A percentile compares a stretch with the other conserved stretches of the same genome.
Evolutionary conservation across 257 asterid species (phyloP).

Genomic region (Mentha longifolia): DNA sequence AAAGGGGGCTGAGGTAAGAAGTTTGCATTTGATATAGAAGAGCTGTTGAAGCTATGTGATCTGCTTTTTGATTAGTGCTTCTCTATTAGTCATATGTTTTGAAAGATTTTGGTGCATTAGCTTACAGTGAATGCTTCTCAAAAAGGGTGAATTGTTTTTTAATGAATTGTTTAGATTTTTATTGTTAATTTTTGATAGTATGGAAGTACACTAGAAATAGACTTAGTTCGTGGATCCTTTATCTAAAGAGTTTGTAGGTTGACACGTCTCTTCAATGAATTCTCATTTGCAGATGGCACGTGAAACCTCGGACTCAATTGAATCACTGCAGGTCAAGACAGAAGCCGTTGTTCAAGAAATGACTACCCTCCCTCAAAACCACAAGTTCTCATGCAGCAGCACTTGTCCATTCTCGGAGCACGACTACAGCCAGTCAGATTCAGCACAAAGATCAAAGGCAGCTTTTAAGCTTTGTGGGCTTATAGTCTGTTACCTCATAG

Average conservation of each 20-base stretch:
- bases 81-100: not conserved
- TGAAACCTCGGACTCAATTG: conserved; percentile 35
- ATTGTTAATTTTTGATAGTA: not conserved
- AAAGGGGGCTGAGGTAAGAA: conserved; percentile 24
- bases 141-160: not conserved
- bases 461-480: conserved; percentile 62
- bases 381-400: conserved; percentile 51
- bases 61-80: conserved; percentile 16
- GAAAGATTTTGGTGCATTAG: not conserved
- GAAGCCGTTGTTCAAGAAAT: conserved; percentile 35
- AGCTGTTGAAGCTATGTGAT: not conserved
- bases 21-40: not conserved
- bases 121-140: not conserved
- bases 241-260: not conserved
- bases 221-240: not conserved
- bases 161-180: not conserved
- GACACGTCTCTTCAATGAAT: conserved; percentile 16
- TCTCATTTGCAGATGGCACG: conserved; percentile 54
- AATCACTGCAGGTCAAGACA: conserved; percentile 36
- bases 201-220: not conserved
- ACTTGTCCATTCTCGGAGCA: conserved; percentile 67
- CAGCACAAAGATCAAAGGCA: conserved; percentile 63
- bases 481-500: conserved; percentile 52
- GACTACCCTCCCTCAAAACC: conserved; percentile 28
- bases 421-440: conserved; percentile 42